Evolutionary conservation across 768 basidiomycete genomes (phyloP), one percentile per base, ranked within the genome.

Genomic region (Coprinopsis sp.): DNA sequence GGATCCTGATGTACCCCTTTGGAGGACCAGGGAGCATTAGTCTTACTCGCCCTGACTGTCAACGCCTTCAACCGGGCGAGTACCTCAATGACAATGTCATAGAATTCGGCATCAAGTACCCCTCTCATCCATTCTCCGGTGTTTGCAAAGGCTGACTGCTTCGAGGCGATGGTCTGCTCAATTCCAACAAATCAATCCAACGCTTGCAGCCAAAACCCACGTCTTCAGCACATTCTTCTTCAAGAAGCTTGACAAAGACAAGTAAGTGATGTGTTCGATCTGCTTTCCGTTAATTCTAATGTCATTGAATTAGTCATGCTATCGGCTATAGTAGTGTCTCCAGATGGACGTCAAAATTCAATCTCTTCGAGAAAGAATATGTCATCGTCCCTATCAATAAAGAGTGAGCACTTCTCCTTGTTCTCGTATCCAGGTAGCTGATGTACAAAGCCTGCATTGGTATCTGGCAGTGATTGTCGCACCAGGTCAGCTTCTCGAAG

Each of bases 221-320:
- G 77, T 98, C 4, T 98, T 98, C 71, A 97, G 85, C 63, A 93
- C 93, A 0, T 99, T 97, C 68, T 97, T 99, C 65, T 98, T 93
- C 72, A 91, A 94, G 71, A 95, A 96, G 64, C 66, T 99, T 21
- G 84, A 83, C 47, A 75, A 76, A 41, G 85, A 78, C 60, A 78
- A 73, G 81, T 82, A 60, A 31, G 70, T 59, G 22, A 25, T 42
- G 23, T 11, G 30, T 29, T 18, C 24, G 28, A 45, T 5, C 14
- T 18, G 25, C 6, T 23, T n/a, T n/a, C n/a, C n/a, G n/a, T n/a
- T n/a, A n/a, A n/a, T n/a, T n/a, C n/a, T n/a, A n/a, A n/a, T n/a
- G n/a, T n/a, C n/a, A n/a, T n/a, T n/a, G n/a, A n/a, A n/a, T n/a
- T n/a, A n/a, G n/a, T n/a, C n/a, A n/a, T n/a, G n/a, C 19, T 30